Evolutionary conservation across 345 rosid species (phyloP), one percentile per base, ranked within the genome.

Genomic region (Aethionema arabicum): DNA sequence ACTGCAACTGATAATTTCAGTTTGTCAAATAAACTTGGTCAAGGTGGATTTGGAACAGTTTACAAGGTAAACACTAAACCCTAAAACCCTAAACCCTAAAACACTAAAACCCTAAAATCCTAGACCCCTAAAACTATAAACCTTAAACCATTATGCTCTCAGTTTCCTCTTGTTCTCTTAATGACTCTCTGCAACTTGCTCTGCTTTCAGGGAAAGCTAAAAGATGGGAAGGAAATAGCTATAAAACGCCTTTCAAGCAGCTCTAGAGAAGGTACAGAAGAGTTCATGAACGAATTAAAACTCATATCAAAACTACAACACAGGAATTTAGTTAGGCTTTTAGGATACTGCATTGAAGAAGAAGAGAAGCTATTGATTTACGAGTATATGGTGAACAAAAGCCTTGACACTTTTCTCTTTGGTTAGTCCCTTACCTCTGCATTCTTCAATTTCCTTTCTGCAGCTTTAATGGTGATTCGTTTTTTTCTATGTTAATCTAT

Each of bases 281-380:
- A 81, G 51, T 78, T 78, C 65, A 78, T 53, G 70, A 78, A 69
- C 15, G 78, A 74, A 44, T 11, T 61, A 54, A 57, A 30, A 45
- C 60, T 75, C 5, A 70, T 75, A 8, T 65, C 81, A 56, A 81
- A 76, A 42, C 89, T 87, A 52, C 91, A 87, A 54, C 91, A 87
- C 52, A 69, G 80, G 45, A 85, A 87, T 61, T 84, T 85, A 56
- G 83, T 81, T 5, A 74, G 69, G 51, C 77, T 84, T 37, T 31
- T 87, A 0, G 88, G 87, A 32, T 85, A 71, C 13, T 79, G 87
- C 72, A 65, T 77, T 46, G 66, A 78, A 0, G 69, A 57, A 31
- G 83, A 75, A 2, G 87, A 82, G 33, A 76, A 69, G 60, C 67
- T 84, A 76, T 30, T 84, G 16, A 55, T 84, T 12, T 84, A 84